Conservation (phyloP, 129 eudicot species). For the Smallanthus sonchifolius region DNA sequence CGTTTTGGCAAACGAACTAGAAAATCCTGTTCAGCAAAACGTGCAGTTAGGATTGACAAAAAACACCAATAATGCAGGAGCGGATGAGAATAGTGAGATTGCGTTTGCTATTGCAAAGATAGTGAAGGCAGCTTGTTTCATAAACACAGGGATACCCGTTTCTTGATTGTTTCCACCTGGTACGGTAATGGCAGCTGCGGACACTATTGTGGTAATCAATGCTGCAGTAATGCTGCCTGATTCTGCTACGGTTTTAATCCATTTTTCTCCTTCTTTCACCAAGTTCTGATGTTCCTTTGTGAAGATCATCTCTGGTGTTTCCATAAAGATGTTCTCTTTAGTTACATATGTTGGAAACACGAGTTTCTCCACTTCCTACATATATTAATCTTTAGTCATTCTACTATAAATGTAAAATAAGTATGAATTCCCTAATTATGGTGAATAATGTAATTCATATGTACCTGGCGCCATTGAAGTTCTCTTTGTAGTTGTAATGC, state of each 20-base stretch:
- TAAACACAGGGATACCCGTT: conserved; percentile 9
- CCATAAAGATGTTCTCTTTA: not conserved
- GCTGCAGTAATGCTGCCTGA: conserved; percentile 25
- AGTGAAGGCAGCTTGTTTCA: not conserved
- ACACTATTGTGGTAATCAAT: conserved; percentile 26
- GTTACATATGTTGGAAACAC: not conserved
- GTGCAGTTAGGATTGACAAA: conserved; percentile 17
- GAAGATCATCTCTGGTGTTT: conserved; percentile 14
- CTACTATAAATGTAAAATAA: not conserved
- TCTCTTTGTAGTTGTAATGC: conserved; percentile 26
- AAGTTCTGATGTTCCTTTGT: conserved; percentile 3
- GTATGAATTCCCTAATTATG: too few relatives aligned
- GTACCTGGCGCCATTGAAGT: conserved; percentile 27
- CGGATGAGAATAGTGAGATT: conserved; percentile 21
- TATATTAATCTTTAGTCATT: too few relatives aligned
- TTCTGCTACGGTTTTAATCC: conserved; percentile 13
- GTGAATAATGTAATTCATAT: not conserved
- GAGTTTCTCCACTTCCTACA: conserved; percentile 11
- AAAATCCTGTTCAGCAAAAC: conserved; percentile 27
- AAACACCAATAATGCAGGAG: conserved; percentile 20
- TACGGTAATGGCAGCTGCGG: conserved; percentile 19
- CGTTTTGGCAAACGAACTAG: not conserved
- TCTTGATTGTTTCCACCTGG: conserved; percentile 17
- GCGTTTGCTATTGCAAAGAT: conserved; percentile 26
- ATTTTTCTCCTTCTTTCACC: conserved; percentile 7